These are phyloP conservation scores for Gautieria morchelliformis DNA, from an alignment of 768 basidiomycete genomes.

Conservation along the genomic window DNA sequence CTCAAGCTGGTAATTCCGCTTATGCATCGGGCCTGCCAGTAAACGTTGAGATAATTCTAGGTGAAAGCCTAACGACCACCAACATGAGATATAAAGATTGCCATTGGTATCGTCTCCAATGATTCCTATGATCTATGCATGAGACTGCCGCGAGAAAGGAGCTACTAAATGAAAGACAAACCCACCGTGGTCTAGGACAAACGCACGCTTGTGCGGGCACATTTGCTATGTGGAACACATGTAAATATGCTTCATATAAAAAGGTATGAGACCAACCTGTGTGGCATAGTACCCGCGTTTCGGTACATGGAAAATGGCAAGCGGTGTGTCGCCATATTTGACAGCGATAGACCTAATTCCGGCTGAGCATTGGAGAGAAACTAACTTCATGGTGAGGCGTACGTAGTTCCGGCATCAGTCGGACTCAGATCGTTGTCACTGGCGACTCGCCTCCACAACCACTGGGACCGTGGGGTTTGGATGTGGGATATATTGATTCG, in stretches of 20 bases:
- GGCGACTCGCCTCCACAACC: slow-evolving; percentile 49
- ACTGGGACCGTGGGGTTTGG: slow-evolving; percentile 35
- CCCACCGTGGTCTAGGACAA: slow-evolving; percentile 55
- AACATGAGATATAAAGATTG: slow-evolving; percentile 40
- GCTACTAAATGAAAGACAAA: neutral
- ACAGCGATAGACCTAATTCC: slow-evolving; percentile 34
- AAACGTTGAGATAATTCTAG: slow-evolving; percentile 13
- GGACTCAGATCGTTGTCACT: slow-evolving; percentile 38
- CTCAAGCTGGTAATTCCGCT: slow-evolving; percentile 50
- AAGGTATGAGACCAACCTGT: slow-evolving; percentile 33
- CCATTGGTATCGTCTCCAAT: slow-evolving; percentile 55
- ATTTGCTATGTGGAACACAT: slow-evolving; percentile 18
- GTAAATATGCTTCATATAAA: neutral
- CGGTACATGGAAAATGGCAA: slow-evolving; percentile 61
- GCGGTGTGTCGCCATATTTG: slow-evolving; percentile 54
- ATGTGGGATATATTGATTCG: slow-evolving; percentile 33
- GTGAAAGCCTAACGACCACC: slow-evolving; percentile 13
- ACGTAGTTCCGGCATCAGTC: slow-evolving; percentile 37
- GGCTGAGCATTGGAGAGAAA: neutral
- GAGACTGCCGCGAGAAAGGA: neutral
- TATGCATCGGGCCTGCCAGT: slow-evolving; percentile 48
- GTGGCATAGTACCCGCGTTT: slow-evolving; percentile 50
- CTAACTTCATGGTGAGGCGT: slow-evolving; percentile 13
- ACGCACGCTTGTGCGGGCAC: slow-evolving; percentile 47
- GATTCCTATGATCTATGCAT: slow-evolving; percentile 23